Evolutionary conservation across 345 rosid species (phyloP).

Genomic region (Chamaenerion angustifolium): DNA sequence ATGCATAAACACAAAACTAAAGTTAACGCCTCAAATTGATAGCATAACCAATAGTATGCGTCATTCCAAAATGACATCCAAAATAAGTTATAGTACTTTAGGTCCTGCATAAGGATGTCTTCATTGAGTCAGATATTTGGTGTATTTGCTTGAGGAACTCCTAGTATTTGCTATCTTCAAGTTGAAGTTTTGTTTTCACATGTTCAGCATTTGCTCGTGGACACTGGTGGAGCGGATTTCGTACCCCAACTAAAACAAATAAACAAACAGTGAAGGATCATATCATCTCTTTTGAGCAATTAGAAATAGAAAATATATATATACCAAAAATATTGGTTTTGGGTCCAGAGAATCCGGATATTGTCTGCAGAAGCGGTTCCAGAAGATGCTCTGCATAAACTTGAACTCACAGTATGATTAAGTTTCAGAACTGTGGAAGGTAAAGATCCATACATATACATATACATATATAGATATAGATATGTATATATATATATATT

Average conservation of each 20-base stretch:
- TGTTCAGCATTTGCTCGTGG: constrained; percentile 76
- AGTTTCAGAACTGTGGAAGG: too few species aligned
- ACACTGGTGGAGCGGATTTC: constrained; percentile 79
- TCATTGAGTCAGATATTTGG: too few species aligned
- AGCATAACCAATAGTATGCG: too few species aligned
- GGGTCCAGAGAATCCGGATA: constrained; percentile 59
- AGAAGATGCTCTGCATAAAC: constrained; percentile 89
- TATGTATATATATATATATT: constrained; percentile 1
- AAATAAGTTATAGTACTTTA: too few species aligned
- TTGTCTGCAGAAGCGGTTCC: constrained; percentile 65
- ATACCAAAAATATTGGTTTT: constrained; percentile 75
- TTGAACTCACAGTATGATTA: constrained; percentile 13
- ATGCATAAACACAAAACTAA: too few species aligned
- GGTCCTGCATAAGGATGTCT: too few species aligned
- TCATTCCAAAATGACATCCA: too few species aligned
- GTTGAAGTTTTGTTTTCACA: constrained; percentile 65
- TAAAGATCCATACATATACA: too few species aligned
- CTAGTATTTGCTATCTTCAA: constrained; percentile 64
- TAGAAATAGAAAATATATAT: constrained; percentile 1
- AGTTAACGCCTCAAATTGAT: too few species aligned
- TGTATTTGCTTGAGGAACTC: too few species aligned
- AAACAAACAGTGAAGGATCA: background rate
- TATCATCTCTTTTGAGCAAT: background rate
- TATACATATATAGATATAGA: too few species aligned
- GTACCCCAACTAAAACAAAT: constrained; percentile 57